Percentiles rank a stretch among this genome's conserved stretches.
Conservation (phyloP, 495 filamentous ascomycete species). For the Jackrogersella minutella region DNA sequence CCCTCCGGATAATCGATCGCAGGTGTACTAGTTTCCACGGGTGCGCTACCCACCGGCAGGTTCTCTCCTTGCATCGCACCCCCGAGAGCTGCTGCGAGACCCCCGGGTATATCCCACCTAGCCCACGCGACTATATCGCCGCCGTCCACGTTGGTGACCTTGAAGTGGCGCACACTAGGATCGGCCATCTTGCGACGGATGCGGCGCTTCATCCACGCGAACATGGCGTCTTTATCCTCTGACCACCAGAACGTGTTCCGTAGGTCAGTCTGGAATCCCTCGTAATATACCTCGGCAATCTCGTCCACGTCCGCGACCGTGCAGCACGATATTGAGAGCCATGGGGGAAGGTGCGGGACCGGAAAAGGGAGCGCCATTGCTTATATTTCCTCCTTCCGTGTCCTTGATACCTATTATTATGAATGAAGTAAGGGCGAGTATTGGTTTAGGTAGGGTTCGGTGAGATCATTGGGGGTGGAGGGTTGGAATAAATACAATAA, state of each 20-base stretch:
- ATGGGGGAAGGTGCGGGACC: constrained; percentile 4
- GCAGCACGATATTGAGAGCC: constrained; percentile 32
- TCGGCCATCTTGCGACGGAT: constrained; percentile 33
- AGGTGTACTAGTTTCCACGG: constrained; percentile 3
- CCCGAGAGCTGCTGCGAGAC: constrained; percentile 33
- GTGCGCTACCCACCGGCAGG: neutral
- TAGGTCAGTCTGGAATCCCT: constrained; percentile 23
- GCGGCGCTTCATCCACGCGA: constrained; percentile 34
- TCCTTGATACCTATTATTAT: neutral
- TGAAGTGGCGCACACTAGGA: constrained; percentile 37
- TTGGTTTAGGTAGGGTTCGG: neutral
- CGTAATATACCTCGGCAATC: constrained; percentile 33
- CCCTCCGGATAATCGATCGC: constrained; percentile 22
- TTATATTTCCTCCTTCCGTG: neutral
- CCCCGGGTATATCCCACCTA: constrained; percentile 43
- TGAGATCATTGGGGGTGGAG: neutral
- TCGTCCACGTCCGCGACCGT: constrained; percentile 31
- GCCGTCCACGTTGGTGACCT: constrained; percentile 25
- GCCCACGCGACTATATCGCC: constrained; percentile 38
- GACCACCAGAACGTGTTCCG: constrained; percentile 44
- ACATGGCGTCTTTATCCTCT: constrained; percentile 31
- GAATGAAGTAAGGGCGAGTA: neutral
- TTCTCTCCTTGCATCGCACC: neutral
- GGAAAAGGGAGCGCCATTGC: constrained; percentile 31
- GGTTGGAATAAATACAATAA: constrained; percentile 6